Base-by-base conservation (phyloP, 371 early-diverging fungal species). In the Lichtheimia hyalospora region DNA sequence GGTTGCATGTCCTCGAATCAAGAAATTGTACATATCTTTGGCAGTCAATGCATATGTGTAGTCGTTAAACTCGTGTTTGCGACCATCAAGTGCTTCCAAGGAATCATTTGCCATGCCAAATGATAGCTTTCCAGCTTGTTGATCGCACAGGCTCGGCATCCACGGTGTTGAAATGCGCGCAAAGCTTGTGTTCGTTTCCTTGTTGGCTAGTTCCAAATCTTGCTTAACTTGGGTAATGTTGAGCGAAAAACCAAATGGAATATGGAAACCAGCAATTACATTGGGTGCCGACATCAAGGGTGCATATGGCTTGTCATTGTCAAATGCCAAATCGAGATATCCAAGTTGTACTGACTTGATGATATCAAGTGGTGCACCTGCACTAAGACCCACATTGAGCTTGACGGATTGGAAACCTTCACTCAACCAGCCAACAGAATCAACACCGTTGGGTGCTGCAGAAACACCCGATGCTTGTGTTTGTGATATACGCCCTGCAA, bases 191-290 rank as follows among this genome's bases (percentile, higher is more conserved):
- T 72, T 70, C 20, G 77, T 74, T 34, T 34, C 34, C 6, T 10
- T 34, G 34, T 34, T 34, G 54, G 63, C 71, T 21, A 84, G 43
- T 7, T 71, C 54, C 39, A 83, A 68, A 42, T 73, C 62, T 60
- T 81, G 77, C 28, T 77, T 53, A 15, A 81, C 77, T 48, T 78
- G 66, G 8, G 72, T 74, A 48, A 83, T 70, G 27, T 75, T 77
- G 58, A 83, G 67, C 49, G 68, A 58, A 58, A 84, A 84, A 54
- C 82, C 81, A 58, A 82, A 82, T 5, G 84, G 84, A 25, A 82
- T 71, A 0, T 50, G 41, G 61, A 77, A 79, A 43, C 72, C 75
- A 25, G 83, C 81, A 18, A 71, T 54, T 13, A 84, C 81, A 34
- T 62, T 61, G 28, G 77, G 73, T 44, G 83, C 78, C 14, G 71